phyloP scores from a whole-genome alignment of 805 yeast species.

The Henningerozyma blattae region DNA sequence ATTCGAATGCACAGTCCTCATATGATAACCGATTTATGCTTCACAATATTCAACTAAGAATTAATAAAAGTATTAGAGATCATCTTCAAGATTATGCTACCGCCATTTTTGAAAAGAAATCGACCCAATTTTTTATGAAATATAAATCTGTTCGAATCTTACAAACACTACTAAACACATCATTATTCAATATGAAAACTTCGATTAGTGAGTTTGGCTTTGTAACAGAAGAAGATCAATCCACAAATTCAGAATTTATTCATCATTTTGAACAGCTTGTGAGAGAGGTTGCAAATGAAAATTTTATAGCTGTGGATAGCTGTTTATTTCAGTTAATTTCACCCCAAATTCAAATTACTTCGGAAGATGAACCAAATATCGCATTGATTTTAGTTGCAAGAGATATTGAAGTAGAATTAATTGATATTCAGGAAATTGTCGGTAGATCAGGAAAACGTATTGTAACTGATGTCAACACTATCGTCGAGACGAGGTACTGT shows the following conservation, averaged over 20 bases:
- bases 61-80: slow-evolving; percentile 42
- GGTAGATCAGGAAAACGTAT: slow-evolving; percentile 18
- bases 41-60: slow-evolving; percentile 42
- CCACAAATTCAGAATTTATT: slow-evolving; percentile 24
- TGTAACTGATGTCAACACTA: slow-evolving; percentile 21
- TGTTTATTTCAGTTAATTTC: slow-evolving; percentile 42
- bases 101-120: slow-evolving; percentile 31
- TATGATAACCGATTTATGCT: slow-evolving; percentile 49
- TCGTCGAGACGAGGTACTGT: slow-evolving; percentile 47
- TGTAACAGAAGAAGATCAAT: slow-evolving; percentile 6
- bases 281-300: slow-evolving; percentile 27
- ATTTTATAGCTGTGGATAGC: slow-evolving; percentile 35
- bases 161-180: slow-evolving; percentile 26
- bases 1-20: slow-evolving; percentile 17
- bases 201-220: slow-evolving; percentile 12
- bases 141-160: slow-evolving; percentile 38
- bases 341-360: slow-evolving; percentile 49
- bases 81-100: slow-evolving; percentile 35
- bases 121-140: slow-evolving; percentile 34
- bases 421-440: slow-evolving; percentile 31
- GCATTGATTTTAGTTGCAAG: slow-evolving; percentile 43
- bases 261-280: slow-evolving; percentile 37
- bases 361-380: slow-evolving; percentile 33
- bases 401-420: slow-evolving; percentile 45
- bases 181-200: slow-evolving; percentile 10